Evolutionary conservation across 2,329 filamentous ascomycete species (phyloP), one percentile per base, ranked within the genome.

Genomic region (Leptosphaerulina australis): DNA sequence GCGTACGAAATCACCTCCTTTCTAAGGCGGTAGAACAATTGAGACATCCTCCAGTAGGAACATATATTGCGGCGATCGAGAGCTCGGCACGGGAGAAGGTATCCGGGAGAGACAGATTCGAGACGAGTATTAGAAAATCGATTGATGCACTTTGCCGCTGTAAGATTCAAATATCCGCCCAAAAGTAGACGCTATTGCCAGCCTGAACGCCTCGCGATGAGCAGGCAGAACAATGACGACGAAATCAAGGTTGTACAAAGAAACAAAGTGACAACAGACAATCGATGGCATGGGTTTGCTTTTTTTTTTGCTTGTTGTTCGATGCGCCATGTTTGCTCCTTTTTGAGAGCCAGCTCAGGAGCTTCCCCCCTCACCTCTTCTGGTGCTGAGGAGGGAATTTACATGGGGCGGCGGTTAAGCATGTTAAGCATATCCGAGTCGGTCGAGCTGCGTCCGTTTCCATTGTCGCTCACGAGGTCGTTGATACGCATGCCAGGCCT

Each of bases 351-450:
- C 67, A 63, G 67, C 67, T 67, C 59, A 51, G 55, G 58, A 63
- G 58, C 60, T 36, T 44, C 35, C 38, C 49, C 51, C 53, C 26
- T 43, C 11, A 38, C 45, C 35, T 40, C 49, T 53, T 55, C 26
- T 43, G 12, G 40, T 34, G 15, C 26, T 17, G 31, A 28, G 44
- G 36, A 36, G 33, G 26, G 28, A 21, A 22, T 58, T 58, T 69
- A 71, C 67, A 71, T 68, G 49, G 68, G 68, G 53, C 71, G 68
- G 50, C 70, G 67, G 50, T 74, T 74, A 41, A 76, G 68, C 64
- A 72, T 71, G 58, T 72, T 74, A 36, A 76, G 68, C 74, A 76
- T 76, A 49, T 70, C 68, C 33, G 70, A 73, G 57, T 76, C 74
- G 50, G 73, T 74, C 28, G 71, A 70, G 62, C 71, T 76, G 57